Base-by-base conservation (phyloP, 345 rosid species). In the Psidium guajava region DNA sequence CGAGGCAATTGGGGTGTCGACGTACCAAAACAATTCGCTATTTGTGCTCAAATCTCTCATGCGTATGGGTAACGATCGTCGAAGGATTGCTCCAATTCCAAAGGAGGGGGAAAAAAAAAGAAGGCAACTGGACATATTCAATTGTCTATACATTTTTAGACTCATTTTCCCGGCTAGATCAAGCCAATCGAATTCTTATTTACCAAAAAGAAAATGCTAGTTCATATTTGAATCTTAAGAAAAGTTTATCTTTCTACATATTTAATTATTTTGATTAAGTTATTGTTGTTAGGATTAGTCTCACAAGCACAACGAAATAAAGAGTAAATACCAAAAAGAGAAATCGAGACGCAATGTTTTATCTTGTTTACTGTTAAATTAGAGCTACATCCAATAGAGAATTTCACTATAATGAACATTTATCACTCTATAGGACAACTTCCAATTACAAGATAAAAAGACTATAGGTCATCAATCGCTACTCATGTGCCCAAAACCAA, bases 121-220 rank as follows among this genome's bases (percentile, higher is more conserved):
- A 36, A 4, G 47, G 47, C 25, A 0, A 2, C 36, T 69, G 80
- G 47, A 36, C 25, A 69, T 36, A 36, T 36, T 18, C 7, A 36
- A 69, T 36, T 20, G 80, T 69, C 22, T 64, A 0, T 6, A 69
- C 7, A 0, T 22, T 69, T 69, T 32, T 69, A 69, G 44, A 15
- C 6, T 32, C 36, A 64, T 32, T 64, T 64, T 64, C 16, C 44
- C 24, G 4, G 44, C 44, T 16, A 36, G 24, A 64, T 64, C 12
- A 64, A 32, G 77, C 77, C 44, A 64, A 64, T 64, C 44, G 16
- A 32, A 64, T 64, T 64, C 12, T 64, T 32, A 64, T 32, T 28
- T 32, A 16, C 11, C 0, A 27, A 27, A 16, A 0, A 8, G 1
- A 32, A 32, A 27, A 36, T 36, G 9, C 6, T 1, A 36, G 2